phyloP scores from a whole-genome alignment of 2,329 filamentous ascomycete genomes.

The Sclerotinia subarctica region DNA sequence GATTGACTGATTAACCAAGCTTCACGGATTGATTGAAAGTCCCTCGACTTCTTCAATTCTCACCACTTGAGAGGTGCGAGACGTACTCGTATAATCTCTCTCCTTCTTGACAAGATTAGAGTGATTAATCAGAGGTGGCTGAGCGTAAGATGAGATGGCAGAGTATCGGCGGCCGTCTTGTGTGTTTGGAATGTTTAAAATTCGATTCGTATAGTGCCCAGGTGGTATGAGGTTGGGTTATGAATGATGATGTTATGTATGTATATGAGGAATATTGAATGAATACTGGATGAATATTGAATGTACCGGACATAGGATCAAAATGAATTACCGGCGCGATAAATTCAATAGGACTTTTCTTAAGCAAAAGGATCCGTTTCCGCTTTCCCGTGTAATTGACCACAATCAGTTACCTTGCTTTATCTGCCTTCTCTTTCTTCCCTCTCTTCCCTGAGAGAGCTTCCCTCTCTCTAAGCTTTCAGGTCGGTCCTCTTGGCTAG shows the following conservation, averaged over 20 bases:
- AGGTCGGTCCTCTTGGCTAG: not conserved
- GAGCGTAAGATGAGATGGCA: conserved; percentile 8
- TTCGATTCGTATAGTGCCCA: not conserved
- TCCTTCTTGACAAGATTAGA: not conserved
- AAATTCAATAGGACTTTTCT: not conserved
- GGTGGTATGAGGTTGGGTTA: not conserved
- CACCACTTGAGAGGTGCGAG: not conserved
- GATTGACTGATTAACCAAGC: not conserved
- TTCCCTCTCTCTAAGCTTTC: not conserved
- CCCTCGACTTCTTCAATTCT: not conserved
- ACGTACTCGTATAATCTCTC: not conserved
- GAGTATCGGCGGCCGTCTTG: not conserved
- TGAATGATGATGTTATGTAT: too few species aligned
- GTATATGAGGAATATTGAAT: too few species aligned
- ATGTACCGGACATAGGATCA: not conserved
- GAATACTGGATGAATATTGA: not conserved
- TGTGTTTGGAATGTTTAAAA: not conserved
- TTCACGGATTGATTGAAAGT: too few species aligned
- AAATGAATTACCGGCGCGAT: not conserved
- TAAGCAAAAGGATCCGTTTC: not conserved
- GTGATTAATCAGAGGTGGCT: conserved; percentile 13
- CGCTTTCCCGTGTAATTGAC: not conserved
- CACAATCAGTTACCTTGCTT: not conserved
- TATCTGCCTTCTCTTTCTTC: not conserved
- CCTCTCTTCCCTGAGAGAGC: not conserved